Base-by-base conservation (phyloP, 2,329 filamentous ascomycete species). In the Beauveria caledonica region DNA sequence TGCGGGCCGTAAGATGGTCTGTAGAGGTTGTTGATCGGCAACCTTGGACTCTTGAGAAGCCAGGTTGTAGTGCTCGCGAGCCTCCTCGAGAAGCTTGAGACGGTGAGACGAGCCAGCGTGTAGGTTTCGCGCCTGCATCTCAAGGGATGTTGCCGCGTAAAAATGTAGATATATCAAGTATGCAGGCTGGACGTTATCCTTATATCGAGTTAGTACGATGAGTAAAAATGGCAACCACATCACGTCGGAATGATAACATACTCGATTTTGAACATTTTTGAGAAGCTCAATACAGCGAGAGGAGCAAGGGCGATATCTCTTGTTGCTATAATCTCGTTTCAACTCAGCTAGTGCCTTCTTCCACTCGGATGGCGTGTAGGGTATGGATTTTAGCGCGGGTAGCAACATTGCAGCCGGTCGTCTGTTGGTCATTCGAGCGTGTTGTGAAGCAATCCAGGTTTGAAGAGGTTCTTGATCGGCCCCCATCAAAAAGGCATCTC, bases 111-210 rank as follows among this genome's bases (percentile, higher is more conserved):
- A 79, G 2, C 74, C 75, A 11, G 74, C 70, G 17, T 76, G 75
- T 8, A 83, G 71, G 40, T 76, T 73, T 29, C 77, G 76, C 1
- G 81, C 81, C 64, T 81, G 81, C 73, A 80, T 79, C 66, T 85
- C 83, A 46, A 83, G 75, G 15, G 82, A 80, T n/a, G 76, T 79
- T 21, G 83, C 83, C n/a, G 82, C 82, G 63, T 85, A 86, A 68
- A 85, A 85, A 68, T 83, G 78, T 6, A 86, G 74, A 62, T 83
- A 84, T 64, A 85, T 80, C 39, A 84, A 73, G 66, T 85, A 80
- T 7, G 80, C 72, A 2, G 81, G 79, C 66, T 84, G 79, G 21
- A 80, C 72, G 27, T 73, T 68, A 13, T 73, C 73, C 68, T 70
- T n/a, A 0, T 23, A 9, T 7, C 6, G 3, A 42, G 46, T 60